A percentile compares a stretch with the other conserved stretches of the same genome.
Evolutionary conservation across 2,329 filamentous ascomycete genomes (phyloP).

Genomic region (Coleophoma crateriformis): DNA sequence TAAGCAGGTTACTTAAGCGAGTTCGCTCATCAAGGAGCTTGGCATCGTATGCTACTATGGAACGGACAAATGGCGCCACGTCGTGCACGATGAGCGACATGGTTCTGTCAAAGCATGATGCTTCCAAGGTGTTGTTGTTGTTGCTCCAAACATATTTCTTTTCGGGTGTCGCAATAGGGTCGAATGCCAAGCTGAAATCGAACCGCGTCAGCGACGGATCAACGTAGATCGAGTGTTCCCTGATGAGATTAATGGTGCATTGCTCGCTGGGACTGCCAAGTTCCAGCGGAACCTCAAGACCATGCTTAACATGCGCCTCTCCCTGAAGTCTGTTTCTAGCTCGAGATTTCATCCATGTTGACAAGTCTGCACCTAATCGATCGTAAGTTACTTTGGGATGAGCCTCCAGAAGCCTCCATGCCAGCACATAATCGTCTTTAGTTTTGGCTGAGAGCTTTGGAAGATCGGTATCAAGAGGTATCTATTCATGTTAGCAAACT

Average conservation of each 20-base stretch:
- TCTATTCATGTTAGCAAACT: conserved; percentile 11
- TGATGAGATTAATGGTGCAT: conserved; percentile 17
- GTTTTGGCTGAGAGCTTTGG: conserved; percentile 35
- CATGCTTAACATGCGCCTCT: conserved; percentile 15
- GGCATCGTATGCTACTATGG: conserved; percentile 73
- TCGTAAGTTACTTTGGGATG: conserved; percentile 26
- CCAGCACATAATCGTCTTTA: conserved; percentile 48
- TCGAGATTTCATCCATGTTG: conserved; percentile 21
- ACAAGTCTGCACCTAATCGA: conserved; percentile 14
- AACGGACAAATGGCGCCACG: conserved; percentile 83
- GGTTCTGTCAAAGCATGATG: conserved; percentile 73
- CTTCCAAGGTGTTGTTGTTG: conserved; percentile 43
- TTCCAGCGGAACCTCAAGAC: conserved; percentile 14
- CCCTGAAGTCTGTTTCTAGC: conserved; percentile 20
- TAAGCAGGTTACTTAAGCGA: conserved; percentile 55
- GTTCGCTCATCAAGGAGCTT: conserved; percentile 63
- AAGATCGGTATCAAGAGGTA: conserved; percentile 16
- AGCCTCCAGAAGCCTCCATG: conserved; percentile 46
- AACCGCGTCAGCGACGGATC: conserved; percentile 34
- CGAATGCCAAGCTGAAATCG: conserved; percentile 55
- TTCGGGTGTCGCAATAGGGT: conserved; percentile 49
- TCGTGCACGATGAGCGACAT: conserved; percentile 64
- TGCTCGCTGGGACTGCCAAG: conserved; percentile 16
- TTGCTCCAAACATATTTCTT: conserved; percentile 27
- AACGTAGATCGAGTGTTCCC: conserved; percentile 5